phyloP scores from a whole-genome alignment of 2,329 filamentous ascomycete species.

The Cladophialophora bantiana region DNA sequence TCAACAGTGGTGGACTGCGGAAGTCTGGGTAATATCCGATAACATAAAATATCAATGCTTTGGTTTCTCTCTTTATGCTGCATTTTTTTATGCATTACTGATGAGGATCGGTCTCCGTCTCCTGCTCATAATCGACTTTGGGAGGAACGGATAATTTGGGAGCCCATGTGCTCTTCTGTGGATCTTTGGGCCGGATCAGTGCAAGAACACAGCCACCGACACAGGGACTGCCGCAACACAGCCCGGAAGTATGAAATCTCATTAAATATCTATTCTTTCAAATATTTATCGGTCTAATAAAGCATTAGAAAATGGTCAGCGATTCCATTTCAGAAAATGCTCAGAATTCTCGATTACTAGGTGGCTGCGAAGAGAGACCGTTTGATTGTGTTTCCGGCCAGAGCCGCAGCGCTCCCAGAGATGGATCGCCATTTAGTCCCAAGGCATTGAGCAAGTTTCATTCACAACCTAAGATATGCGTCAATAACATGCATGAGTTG shows the following conservation, averaged over 20 bases:
- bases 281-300: conserved; percentile 57
- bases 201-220: conserved; percentile 53
- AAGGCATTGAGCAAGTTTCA: conserved; percentile 47
- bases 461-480: conserved; percentile 53
- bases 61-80: not conserved
- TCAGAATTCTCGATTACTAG: conserved; percentile 41
- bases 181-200: conserved; percentile 51
- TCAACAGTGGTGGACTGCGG: not conserved
- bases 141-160: conserved; percentile 29
- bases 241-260: conserved; percentile 54
- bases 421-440: conserved; percentile 51
- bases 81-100: not conserved
- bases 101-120: not conserved
- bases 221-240: conserved; percentile 54
- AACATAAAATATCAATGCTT: not conserved
- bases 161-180: conserved; percentile 58
- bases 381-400: conserved; percentile 55
- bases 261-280: conserved; percentile 53
- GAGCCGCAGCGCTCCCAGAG: conserved; percentile 48
- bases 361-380: conserved; percentile 56
- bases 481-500: conserved; percentile 53
- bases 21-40: too few species aligned
- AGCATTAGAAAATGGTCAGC: conserved; percentile 43
- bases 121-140: conserved; percentile 37
- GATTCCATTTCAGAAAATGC: not conserved